A percentile compares a stretch with the other conserved stretches of the same genome.
Evolutionary conservation across 371 early-diverging fungal species (phyloP).

Genomic region (Mortierella sp.): DNA sequence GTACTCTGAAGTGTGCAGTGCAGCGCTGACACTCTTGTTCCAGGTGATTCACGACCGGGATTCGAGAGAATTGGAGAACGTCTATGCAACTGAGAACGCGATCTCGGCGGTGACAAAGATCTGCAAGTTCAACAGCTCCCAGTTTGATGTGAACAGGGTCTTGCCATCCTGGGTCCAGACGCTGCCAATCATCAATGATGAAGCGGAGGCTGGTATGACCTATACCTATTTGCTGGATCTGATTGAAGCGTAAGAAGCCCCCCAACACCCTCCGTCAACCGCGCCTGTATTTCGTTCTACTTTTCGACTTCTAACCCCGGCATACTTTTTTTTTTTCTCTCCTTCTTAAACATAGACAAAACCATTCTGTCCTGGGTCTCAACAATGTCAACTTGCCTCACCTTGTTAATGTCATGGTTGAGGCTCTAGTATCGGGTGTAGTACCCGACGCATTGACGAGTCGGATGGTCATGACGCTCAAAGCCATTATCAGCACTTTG

Average conservation of each 20-base stretch:
- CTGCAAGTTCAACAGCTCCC: conserved; percentile 68
- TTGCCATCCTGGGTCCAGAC: conserved; percentile 81
- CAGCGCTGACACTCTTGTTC: conserved; percentile 72
- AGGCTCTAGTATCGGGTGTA: conserved; percentile 73
- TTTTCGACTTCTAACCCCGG: background rate
- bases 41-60: conserved; percentile 72
- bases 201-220: conserved; percentile 82
- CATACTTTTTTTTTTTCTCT: background rate
- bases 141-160: conserved; percentile 73
- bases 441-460: conserved; percentile 57
- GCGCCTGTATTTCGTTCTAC: background rate
- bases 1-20: conserved; percentile 73
- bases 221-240: conserved; percentile 85
- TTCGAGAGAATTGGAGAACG: conserved; percentile 73
- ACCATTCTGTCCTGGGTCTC: conserved; percentile 62
- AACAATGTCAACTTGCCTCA: conserved; percentile 69
- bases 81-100: conserved; percentile 91
- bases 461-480: conserved; percentile 69
- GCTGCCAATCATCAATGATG: conserved; percentile 88
- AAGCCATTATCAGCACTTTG: conserved; percentile 63
- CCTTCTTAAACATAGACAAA: conserved; percentile 3
- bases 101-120: conserved; percentile 92
- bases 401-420: conserved; percentile 40
- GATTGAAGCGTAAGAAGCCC: conserved; percentile 58
- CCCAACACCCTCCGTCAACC: too few species aligned